Evolutionary conservation across 1,284 basidiomycete species (phyloP).

Genomic region (Sanghuangporus baumii): DNA sequence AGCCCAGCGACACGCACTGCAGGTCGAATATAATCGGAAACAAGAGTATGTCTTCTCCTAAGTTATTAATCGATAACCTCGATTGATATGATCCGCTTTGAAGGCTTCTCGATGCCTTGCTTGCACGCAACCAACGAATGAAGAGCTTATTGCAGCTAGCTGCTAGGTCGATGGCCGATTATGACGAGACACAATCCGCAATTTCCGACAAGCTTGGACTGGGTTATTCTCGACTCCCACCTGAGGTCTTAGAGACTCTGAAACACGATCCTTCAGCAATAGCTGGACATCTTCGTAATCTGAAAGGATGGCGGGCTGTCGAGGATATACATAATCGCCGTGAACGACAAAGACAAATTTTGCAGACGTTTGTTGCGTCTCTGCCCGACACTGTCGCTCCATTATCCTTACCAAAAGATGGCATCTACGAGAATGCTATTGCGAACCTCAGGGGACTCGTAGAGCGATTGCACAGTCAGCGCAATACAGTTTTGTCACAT

Average conservation of each 20-base stretch:
- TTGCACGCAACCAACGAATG: slow-evolving; percentile 55
- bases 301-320: slow-evolving; percentile 59
- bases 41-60: slow-evolving; percentile 40
- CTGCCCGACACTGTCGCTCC: slow-evolving; percentile 5
- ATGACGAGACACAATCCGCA: slow-evolving; percentile 49
- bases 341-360: slow-evolving; percentile 48
- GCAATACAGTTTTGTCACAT: slow-evolving; percentile 35
- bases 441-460: slow-evolving; percentile 40
- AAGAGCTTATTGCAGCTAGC: slow-evolving; percentile 62
- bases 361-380: slow-evolving; percentile 37
- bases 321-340: slow-evolving; percentile 66
- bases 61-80: slow-evolving; percentile 8
- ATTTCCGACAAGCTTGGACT: slow-evolving; percentile 44
- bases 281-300: slow-evolving; percentile 50
- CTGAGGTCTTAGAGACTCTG: slow-evolving; percentile 64
- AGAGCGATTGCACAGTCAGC: slow-evolving; percentile 32
- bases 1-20: slow-evolving; percentile 9
- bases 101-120: slow-evolving; percentile 54
- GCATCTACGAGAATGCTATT: slow-evolving; percentile 49
- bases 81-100: slow-evolving; percentile 3
- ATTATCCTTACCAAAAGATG: slow-evolving; percentile 30
- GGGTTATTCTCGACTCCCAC: slow-evolving; percentile 44
- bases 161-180: slow-evolving; percentile 54
- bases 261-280: slow-evolving; percentile 71
- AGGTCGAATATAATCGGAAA: slow-evolving; percentile 53